These are phyloP conservation scores for Dryadomyces quercivorus DNA, from an alignment of 2,329 filamentous ascomycete species.

Conservation along the genomic window DNA sequence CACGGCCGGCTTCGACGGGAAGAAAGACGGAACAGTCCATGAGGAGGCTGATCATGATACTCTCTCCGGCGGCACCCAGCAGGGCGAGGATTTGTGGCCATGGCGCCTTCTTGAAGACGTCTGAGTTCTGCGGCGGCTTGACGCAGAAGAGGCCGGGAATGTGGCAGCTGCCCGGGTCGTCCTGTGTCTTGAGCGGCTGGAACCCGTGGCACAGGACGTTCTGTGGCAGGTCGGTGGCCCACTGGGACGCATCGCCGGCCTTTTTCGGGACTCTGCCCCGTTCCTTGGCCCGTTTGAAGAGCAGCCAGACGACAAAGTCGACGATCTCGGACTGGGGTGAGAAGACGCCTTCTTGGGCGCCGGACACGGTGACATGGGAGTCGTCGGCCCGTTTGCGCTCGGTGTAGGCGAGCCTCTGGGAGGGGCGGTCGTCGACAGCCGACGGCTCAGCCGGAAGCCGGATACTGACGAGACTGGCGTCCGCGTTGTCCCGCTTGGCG, in stretches of 20 bases:
- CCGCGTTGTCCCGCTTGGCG: conserved; percentile 29
- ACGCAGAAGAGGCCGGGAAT: conserved; percentile 56
- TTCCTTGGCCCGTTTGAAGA: conserved; percentile 51
- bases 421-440: conserved; percentile 28
- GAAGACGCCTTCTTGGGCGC: conserved; percentile 27
- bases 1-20: conserved; percentile 42
- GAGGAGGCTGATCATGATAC: conserved; percentile 65
- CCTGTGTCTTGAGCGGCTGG: conserved; percentile 29
- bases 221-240: background rate
- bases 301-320: conserved; percentile 63
- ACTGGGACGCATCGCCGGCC: too few relatives aligned
- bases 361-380: conserved; percentile 40
- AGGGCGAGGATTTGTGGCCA: conserved; percentile 69
- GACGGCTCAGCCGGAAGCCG: background rate
- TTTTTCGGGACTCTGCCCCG: conserved; percentile 38
- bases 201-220: conserved; percentile 70
- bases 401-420: conserved; percentile 49
- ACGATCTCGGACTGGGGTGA: conserved; percentile 61
- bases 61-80: conserved; percentile 63
- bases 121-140: conserved; percentile 57
- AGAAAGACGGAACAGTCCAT: conserved; percentile 68
- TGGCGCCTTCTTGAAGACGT: conserved; percentile 52
- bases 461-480: background rate
- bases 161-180: background rate
- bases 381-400: conserved; percentile 42